Percentiles rank a stretch among this genome's conserved stretches.
Evolutionary conservation across 2,329 filamentous ascomycete genomes (phyloP).

Genomic region (Aspergillus caelatus): DNA sequence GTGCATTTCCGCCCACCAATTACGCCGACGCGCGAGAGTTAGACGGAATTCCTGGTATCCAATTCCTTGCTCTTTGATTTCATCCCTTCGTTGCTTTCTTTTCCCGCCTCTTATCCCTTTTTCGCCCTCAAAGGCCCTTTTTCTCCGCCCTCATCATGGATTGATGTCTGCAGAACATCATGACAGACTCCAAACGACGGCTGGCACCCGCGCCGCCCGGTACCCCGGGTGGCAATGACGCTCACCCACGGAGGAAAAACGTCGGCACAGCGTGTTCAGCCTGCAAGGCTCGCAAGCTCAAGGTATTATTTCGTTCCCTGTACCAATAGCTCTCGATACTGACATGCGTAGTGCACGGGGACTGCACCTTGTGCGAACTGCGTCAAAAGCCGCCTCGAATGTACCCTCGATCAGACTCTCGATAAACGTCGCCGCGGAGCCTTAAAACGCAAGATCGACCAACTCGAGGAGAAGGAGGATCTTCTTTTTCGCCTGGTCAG

Average conservation of each 20-base stretch:
- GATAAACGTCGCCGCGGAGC: conserved; percentile 27
- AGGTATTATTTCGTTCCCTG: conserved; percentile 16
- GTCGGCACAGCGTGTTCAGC: conserved; percentile 27
- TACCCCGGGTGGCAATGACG: conserved; percentile 14
- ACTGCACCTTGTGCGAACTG: conserved; percentile 28
- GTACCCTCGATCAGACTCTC: conserved; percentile 24
- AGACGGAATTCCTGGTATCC: not conserved
- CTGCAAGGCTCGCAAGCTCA: conserved; percentile 32
- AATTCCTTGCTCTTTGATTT: not conserved
- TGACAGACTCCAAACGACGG: conserved; percentile 21
- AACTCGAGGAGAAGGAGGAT: conserved; percentile 29
- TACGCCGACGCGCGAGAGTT: not conserved
- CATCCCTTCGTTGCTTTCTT: conserved; percentile 4
- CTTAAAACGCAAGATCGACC: conserved; percentile 30
- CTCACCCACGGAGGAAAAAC: conserved; percentile 25
- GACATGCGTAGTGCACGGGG: conserved; percentile 23
- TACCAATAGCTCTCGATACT: not conserved
- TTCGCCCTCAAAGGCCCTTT: not conserved
- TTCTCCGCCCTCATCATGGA: conserved; percentile 10
- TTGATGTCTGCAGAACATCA: conserved; percentile 10
- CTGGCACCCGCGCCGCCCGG: conserved; percentile 20
- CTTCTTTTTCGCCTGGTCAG: conserved; percentile 28
- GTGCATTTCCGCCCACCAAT: conserved; percentile 10
- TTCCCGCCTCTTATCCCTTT: not conserved
- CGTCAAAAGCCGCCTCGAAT: conserved; percentile 25